Conservation (phyloP, 768 basidiomycete species). For the Rhodotorula toruloides region DNA sequence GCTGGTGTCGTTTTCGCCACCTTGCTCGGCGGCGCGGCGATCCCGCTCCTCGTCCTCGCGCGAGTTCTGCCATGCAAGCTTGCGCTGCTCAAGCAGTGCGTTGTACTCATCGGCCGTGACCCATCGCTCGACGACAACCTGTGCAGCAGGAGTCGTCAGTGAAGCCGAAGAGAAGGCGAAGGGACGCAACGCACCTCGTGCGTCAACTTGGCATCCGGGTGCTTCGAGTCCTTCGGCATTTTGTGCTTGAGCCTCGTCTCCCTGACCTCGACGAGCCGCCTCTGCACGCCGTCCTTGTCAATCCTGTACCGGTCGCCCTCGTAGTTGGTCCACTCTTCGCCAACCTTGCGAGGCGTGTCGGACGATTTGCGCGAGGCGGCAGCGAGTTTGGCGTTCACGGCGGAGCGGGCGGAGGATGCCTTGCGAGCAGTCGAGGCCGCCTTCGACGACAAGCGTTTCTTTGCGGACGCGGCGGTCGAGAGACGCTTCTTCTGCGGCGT, state of each 20-base stretch:
- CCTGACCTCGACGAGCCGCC: constrained; percentile 24
- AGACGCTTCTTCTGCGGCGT: background rate
- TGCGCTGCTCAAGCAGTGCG: constrained; percentile 1
- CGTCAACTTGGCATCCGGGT: constrained; percentile 19
- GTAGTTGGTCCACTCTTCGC: constrained; percentile 29
- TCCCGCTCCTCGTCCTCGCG: constrained; percentile 24
- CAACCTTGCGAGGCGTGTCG: background rate
- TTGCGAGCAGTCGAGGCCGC: constrained; percentile 4
- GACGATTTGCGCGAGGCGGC: background rate
- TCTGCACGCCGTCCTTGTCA: constrained; percentile 8
- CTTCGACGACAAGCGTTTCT: constrained; percentile 5
- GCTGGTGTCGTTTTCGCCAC: background rate
- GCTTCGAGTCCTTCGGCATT: constrained; percentile 28
- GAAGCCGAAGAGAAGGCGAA: background rate
- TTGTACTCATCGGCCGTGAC: constrained; percentile 16
- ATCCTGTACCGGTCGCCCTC: constrained; percentile 30
- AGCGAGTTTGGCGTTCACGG: background rate
- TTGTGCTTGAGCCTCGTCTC: constrained; percentile 16
- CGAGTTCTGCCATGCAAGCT: constrained; percentile 24
- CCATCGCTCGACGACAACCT: constrained; percentile 36
- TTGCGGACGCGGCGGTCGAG: constrained; percentile 6
- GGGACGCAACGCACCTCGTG: constrained; percentile 18
- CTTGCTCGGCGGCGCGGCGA: background rate
- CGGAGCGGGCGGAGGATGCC: background rate
- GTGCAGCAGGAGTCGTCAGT: background rate